phyloP scores from a whole-genome alignment of 2,329 filamentous ascomycete genomes.

The Aquanectria penicillioides region DNA sequence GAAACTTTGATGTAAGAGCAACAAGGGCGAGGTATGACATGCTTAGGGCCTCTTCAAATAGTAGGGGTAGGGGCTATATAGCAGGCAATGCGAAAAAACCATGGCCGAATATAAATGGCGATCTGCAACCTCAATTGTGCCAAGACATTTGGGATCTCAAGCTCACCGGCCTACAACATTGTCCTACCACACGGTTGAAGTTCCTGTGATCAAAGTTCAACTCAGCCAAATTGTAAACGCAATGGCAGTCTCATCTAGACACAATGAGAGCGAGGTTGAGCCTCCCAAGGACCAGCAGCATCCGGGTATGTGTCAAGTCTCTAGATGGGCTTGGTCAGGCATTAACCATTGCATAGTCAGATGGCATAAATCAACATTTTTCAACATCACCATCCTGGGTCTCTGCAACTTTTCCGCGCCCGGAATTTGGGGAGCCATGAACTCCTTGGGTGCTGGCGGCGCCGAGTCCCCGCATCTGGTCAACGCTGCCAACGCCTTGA shows the following conservation, averaged over 20 bases:
- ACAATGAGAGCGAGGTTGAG: conserved; percentile 33
- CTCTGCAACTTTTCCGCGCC: conserved; percentile 77
- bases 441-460: conserved; percentile 76
- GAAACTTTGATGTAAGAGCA: conserved; percentile 11
- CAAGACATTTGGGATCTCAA: conserved; percentile 3
- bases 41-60: conserved; percentile 9
- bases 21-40: conserved; percentile 13
- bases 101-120: conserved; percentile 30
- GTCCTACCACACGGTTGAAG: neutral
- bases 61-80: conserved; percentile 5
- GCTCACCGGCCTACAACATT: neutral
- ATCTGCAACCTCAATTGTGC: conserved; percentile 13
- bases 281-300: conserved; percentile 45
- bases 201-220: neutral
- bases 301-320: conserved; percentile 34
- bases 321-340: neutral
- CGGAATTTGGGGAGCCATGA: conserved; percentile 80
- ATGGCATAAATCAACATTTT: conserved; percentile 79
- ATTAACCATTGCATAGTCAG: conserved; percentile 55
- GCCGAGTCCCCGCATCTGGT: conserved; percentile 72
- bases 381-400: conserved; percentile 77
- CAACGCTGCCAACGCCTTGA: conserved; percentile 76
- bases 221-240: neutral
- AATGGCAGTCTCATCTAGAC: conserved; percentile 32
- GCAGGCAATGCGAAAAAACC: neutral